These are phyloP conservation scores for Hymenoscyphus fraxineus DNA, from an alignment of 2,329 filamentous ascomycete species.

Conservation along the genomic window DNA sequence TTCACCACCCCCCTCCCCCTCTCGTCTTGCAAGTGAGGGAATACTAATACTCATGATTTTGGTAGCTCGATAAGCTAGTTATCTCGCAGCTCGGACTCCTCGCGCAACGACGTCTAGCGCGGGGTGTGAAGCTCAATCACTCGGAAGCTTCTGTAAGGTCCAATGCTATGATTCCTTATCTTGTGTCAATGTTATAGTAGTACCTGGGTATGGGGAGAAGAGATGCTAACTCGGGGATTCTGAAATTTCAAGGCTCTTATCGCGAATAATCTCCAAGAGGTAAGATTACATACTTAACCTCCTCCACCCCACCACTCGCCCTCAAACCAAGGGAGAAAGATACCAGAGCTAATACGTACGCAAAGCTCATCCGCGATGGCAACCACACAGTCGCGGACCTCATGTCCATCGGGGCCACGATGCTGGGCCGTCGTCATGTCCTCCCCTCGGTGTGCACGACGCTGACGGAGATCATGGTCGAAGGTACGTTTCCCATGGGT, in stretches of 20 bases:
- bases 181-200: not conserved
- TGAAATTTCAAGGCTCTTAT: constrained; percentile 61
- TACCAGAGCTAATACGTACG: too few relatives aligned
- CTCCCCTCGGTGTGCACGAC: constrained; percentile 75
- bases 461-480: constrained; percentile 82
- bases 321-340: constrained; percentile 16
- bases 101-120: constrained; percentile 81
- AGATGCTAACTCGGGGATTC: constrained; percentile 21
- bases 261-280: constrained; percentile 84
- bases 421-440: constrained; percentile 92
- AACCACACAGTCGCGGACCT: constrained; percentile 87
- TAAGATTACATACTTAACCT: constrained; percentile 35
- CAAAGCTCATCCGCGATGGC: constrained; percentile 90
- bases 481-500: constrained; percentile 86
- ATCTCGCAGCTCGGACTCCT: constrained; percentile 85
- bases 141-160: constrained; percentile 71
- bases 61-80: constrained; percentile 89
- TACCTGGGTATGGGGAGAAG: not conserved
- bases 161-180: constrained; percentile 22
- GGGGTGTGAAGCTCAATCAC: constrained; percentile 87
- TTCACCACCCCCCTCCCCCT: not conserved
- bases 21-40: too few relatives aligned
- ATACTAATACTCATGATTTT: not conserved
- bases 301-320: not conserved
- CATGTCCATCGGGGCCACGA: constrained; percentile 84